Evolutionary conservation across 2,329 filamentous ascomycete genomes (phyloP), one percentile per base, ranked within the genome.

Genomic region (Cercospora zeae-maydis): DNA sequence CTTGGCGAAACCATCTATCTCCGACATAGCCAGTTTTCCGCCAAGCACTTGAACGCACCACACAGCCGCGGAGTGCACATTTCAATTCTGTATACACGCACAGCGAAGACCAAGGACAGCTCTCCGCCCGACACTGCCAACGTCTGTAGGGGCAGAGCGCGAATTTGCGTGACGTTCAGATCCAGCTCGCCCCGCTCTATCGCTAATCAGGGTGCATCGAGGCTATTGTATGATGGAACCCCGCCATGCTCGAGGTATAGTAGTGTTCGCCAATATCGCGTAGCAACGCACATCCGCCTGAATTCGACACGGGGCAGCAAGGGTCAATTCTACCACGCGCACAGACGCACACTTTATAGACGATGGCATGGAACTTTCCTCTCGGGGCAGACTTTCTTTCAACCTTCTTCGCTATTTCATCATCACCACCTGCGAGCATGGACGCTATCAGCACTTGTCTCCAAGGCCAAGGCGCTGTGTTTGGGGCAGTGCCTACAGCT

Each of bases 401-500:
- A n/a, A 59, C 60, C 53, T 37, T 63, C 37, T 64, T 67, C 30
- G 21, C 62, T 19, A 27, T 31, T 19, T 53, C 54, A 56, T 14
- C 54, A 52, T 53, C 54, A 56, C 14, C 54, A 52, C n/a, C 51
- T 16, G 39, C 42, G 21, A 6, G 42, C 13, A 54, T 65, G 47
- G 49, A 65, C n/a, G 58, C 58, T 30, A 47, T 56, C 13, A 58
- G 16, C n/a, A 56, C 63, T 53, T 67, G 63, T 51, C 39, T 61
- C 11, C 58, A 63, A 53, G 39, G 56, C 31, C 58, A 58, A 24
- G 55, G 51, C 39, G 42, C 61, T 13, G 53, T 66, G 34, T 49
- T 67, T 5, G 56, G 58, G 30, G 21, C 65, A 7, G 24, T 70
- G n/a, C 68, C 68, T 21, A 49, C 61, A 31, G 59, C 49, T 4